phyloP scores from a whole-genome alignment of 768 basidiomycete genomes.

The Kondoa subrosea region DNA sequence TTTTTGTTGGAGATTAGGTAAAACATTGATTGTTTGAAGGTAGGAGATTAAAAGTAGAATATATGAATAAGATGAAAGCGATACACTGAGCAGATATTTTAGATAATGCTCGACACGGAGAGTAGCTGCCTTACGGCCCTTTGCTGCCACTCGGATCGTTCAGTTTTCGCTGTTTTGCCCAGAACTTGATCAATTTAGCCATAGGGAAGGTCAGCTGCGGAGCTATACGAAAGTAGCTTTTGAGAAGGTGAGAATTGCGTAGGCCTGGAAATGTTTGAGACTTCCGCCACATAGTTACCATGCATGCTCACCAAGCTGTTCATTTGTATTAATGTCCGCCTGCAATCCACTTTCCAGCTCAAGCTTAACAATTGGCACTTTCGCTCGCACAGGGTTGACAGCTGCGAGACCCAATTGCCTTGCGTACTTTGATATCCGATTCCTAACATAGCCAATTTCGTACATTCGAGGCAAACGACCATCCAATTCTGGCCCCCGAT shows the following conservation, averaged over 20 bases:
- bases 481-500: not conserved
- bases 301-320: not conserved
- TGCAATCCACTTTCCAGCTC: not conserved
- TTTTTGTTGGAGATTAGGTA: not conserved
- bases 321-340: not conserved
- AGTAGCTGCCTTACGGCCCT: not conserved
- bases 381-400: not conserved
- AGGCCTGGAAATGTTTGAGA: not conserved
- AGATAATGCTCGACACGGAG: not conserved
- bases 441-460: not conserved
- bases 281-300: not conserved
- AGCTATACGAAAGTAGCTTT: not conserved
- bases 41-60: not conserved
- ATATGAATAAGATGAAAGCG: not conserved
- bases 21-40: not conserved
- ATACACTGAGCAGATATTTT: not conserved
- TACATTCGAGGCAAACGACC: not conserved
- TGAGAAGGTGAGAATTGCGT: not conserved
- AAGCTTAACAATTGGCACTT: not conserved
- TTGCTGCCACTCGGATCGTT: not conserved
- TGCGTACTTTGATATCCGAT: not conserved
- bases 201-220: not conserved
- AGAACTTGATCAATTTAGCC: not conserved
- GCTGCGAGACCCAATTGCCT: not conserved
- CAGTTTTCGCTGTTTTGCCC: not conserved